Evolutionary conservation across 371 early-diverging fungal species (phyloP).

Genomic region (Fennellomyces sp.): DNA sequence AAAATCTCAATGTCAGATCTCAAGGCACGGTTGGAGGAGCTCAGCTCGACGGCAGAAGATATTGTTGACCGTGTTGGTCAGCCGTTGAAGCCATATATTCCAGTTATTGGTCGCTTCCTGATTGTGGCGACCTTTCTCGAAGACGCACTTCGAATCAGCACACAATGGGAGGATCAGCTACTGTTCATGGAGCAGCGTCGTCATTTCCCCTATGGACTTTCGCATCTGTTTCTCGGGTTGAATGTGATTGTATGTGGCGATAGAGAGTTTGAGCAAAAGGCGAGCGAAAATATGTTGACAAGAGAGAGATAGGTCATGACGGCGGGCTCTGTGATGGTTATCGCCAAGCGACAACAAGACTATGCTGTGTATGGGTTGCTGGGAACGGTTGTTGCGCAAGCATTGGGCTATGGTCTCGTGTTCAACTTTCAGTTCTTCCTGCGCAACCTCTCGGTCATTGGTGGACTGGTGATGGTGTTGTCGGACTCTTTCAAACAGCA

Average conservation of each 20-base stretch:
- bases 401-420: conserved; percentile 88
- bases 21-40: conserved; percentile 18
- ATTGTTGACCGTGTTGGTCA: conserved; percentile 65
- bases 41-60: conserved; percentile 24
- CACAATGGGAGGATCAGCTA: conserved; percentile 87
- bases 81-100: conserved; percentile 88
- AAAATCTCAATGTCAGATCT: conserved; percentile 14
- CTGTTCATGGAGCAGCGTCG: conserved; percentile 75
- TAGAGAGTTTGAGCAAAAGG: too few relatives aligned
- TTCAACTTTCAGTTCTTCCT: conserved; percentile 86
- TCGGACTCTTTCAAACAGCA: conserved; percentile 64
- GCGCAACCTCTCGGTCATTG: conserved; percentile 86
- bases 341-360: conserved; percentile 74
- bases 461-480: conserved; percentile 89
- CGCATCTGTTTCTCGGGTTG: conserved; percentile 74
- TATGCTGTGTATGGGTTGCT: conserved; percentile 79
- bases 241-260: conserved; percentile 80
- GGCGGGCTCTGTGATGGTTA: conserved; percentile 77
- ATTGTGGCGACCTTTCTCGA: conserved; percentile 94
- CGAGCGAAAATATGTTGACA: neutral
- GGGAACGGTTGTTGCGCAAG: conserved; percentile 78
- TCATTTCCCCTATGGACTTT: conserved; percentile 72
- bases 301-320: conserved; percentile 61
- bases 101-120: conserved; percentile 84
- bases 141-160: conserved; percentile 84